These are phyloP conservation scores for Daldinia sp. DNA, from an alignment of 2,329 filamentous ascomycete genomes.

Conservation along the genomic window DNA sequence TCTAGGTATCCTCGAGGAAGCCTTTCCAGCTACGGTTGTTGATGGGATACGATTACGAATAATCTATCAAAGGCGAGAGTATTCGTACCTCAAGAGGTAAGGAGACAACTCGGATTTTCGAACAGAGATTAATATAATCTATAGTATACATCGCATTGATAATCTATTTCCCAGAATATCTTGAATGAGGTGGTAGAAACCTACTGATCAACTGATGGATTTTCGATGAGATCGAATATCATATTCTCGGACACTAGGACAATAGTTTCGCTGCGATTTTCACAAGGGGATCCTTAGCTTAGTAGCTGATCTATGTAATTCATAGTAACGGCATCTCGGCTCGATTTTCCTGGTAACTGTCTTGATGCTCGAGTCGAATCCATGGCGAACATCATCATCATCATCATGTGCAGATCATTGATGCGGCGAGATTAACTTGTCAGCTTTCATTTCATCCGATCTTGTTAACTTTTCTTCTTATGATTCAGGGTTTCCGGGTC, in stretches of 20 bases:
- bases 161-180: background rate
- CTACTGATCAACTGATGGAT: background rate
- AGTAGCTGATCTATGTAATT: conserved; percentile 14
- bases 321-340: conserved; percentile 13
- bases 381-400: conserved; percentile 25
- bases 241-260: background rate
- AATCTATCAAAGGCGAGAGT: background rate
- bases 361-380: background rate
- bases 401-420: conserved; percentile 29
- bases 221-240: background rate
- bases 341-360: conserved; percentile 20
- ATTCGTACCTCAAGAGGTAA: too few relatives aligned
- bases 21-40: background rate
- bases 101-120: background rate
- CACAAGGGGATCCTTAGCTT: conserved; percentile 10
- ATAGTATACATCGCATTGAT: background rate
- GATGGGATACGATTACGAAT: background rate
- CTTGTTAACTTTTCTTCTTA: conserved; percentile 7
- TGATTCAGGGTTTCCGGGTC: conserved; percentile 13
- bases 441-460: conserved; percentile 28
- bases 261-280: conserved; percentile 13
- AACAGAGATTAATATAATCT: background rate
- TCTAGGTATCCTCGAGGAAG: background rate
- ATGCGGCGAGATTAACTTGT: conserved; percentile 1
- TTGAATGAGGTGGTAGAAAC: background rate